Base-by-base conservation (phyloP, 2,329 filamentous ascomycete species). In the Trichoderma sp. region DNA sequence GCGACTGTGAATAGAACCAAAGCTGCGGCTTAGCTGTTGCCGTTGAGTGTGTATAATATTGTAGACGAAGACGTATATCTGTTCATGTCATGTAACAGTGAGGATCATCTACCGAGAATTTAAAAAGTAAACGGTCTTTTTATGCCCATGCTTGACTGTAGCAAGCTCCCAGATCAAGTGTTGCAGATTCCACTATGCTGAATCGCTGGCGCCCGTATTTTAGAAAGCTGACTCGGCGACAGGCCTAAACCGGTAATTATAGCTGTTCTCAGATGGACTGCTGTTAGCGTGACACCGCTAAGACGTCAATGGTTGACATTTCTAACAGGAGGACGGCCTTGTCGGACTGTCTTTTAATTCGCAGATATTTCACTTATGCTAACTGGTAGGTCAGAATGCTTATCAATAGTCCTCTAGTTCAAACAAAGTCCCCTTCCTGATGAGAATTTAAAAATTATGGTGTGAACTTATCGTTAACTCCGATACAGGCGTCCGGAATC, bases 231-330 rank as follows among this genome's bases (percentile, higher is more conserved):
- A 35, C 52, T 37, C 37, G 43, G 52, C 19, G 35, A 7, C 27
- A 37, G 3, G 35, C 62, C 52, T 33, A 65, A 57, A 65, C 11
- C 14, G 52, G 62, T 35, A 65, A 65, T 65, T 57, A 43, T 31
- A 7, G 6, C 62, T 57, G 19, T 43, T 65, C 27, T 14, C 35
- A 65, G 62, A 14, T 24, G 52, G 31, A 6, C 13, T 65, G 24
- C 19, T 19, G 24, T 7, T 35, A 40, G 47, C n/a, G 47, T 49
- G 47, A 5, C 19, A 8, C 7, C 19, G 16, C 40, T 40, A 43
- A 19, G 19, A 19, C 40, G 1, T 43, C 40, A 43, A 43, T n/a
- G 19, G 19, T n/a, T 40, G 37, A 19, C 16, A 19, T 16, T 5
- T 16, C 37, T 40, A 40, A 40, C 33, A 16, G 8, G 5, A 40